These are phyloP conservation scores for Podospora bellae-mahoneyi DNA, from an alignment of 495 filamentous ascomycete genomes.

Conservation along the genomic window DNA sequence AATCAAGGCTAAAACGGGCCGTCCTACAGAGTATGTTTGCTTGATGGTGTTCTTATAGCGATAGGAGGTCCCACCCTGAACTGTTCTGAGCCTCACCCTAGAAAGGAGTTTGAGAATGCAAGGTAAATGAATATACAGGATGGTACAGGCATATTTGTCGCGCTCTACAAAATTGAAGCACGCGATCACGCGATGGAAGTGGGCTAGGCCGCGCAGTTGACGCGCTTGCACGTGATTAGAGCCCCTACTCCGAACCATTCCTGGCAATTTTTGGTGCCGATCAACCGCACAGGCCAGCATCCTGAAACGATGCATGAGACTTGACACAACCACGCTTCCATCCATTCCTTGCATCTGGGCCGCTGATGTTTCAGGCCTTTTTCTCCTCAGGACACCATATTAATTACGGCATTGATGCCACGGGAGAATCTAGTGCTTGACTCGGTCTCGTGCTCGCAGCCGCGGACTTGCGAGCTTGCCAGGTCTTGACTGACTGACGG, in stretches of 20 bases:
- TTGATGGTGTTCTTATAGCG: no score
- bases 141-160: no score
- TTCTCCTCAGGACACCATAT: neutral
- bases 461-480: neutral
- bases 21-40: no score
- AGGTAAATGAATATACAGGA: no score
- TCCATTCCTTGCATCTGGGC: neutral
- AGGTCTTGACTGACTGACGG: no score
- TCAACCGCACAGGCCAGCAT: conserved; percentile 1
- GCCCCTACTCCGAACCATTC: neutral
- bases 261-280: neutral
- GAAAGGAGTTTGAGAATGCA: no score
- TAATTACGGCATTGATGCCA: neutral
- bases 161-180: no score
- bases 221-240: neutral
- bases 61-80: no score
- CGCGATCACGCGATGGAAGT: neutral
- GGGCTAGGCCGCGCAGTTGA: neutral
- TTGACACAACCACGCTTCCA: neutral
- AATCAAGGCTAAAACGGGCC: no score
- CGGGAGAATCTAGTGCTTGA: neutral
- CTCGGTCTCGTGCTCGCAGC: neutral
- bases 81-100: no score
- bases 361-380: conserved; percentile 1
- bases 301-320: conserved; percentile 12